Conservation (phyloP, 768 basidiomycete genomes). For the Podaxis sp. region DNA sequence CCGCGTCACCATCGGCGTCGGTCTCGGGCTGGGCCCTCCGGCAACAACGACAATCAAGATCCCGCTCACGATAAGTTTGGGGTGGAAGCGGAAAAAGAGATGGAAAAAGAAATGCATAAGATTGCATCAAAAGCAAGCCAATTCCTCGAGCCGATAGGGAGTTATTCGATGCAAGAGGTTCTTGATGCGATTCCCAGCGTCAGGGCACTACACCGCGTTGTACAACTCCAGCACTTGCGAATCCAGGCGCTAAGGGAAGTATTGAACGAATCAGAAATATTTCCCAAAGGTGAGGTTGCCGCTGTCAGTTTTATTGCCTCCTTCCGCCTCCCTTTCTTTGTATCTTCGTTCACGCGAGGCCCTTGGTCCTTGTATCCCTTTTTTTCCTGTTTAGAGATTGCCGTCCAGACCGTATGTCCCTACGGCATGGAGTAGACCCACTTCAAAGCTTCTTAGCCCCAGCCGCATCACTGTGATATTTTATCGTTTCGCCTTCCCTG, state of each 20-base stretch:
- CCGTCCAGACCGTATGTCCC: neutral
- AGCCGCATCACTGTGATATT: slow-evolving; percentile 10
- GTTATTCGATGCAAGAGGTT: slow-evolving; percentile 52
- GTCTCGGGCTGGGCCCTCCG: neutral
- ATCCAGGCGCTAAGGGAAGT: slow-evolving; percentile 51
- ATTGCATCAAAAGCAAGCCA: slow-evolving; percentile 60
- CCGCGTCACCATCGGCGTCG: neutral
- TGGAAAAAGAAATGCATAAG: slow-evolving; percentile 37
- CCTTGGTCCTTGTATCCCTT: slow-evolving; percentile 5
- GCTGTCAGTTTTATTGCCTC: neutral
- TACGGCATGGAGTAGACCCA: slow-evolving; percentile 3
- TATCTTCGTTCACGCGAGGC: neutral
- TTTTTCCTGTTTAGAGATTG: neutral
- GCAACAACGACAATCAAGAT: neutral
- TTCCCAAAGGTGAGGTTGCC: slow-evolving; percentile 57
- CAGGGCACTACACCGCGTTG: slow-evolving; percentile 62
- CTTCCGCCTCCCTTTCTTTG: neutral
- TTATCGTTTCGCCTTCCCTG: slow-evolving; percentile 14
- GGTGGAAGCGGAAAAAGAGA: slow-evolving; percentile 14
- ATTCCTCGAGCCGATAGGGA: slow-evolving; percentile 57
- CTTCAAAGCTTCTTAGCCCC: neutral
- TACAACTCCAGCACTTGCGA: slow-evolving; percentile 58
- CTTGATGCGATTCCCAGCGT: slow-evolving; percentile 50
- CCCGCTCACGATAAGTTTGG: neutral
- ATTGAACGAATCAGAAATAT: slow-evolving; percentile 60